Evolutionary conservation across 257 asterid genomes (phyloP).

Genomic region (Coffea canephora): DNA sequence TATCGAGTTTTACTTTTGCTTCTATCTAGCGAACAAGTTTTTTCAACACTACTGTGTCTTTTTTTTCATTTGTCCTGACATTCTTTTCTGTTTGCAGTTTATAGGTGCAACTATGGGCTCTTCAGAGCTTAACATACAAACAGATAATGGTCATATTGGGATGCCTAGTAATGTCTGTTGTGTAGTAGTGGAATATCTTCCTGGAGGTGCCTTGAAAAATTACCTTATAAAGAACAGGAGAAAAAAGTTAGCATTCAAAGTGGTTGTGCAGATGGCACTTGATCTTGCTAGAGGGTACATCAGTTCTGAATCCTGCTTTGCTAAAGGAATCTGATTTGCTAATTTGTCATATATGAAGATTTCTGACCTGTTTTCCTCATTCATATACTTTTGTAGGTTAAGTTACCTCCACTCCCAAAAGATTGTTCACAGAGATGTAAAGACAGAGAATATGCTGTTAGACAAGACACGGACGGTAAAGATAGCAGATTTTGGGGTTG

Average conservation of each 20-base stretch:
- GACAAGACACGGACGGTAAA: conserved; percentile 74
- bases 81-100: conserved; percentile 46
- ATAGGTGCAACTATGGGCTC: conserved; percentile 93
- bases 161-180: conserved; percentile 84
- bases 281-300: conserved; percentile 83
- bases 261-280: conserved; percentile 77
- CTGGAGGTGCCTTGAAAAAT: conserved; percentile 78
- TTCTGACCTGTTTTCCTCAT: not conserved
- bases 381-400: conserved; percentile 43
- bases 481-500: conserved; percentile 88
- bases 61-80: not conserved
- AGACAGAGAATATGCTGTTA: conserved; percentile 82
- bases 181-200: conserved; percentile 80
- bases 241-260: conserved; percentile 76
- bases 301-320: not conserved
- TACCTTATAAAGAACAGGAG: conserved; percentile 78
- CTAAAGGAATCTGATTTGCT: not conserved
- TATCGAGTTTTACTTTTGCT: not conserved
- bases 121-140: conserved; percentile 65
- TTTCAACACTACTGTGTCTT: not conserved
- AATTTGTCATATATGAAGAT: too few relatives aligned
- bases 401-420: conserved; percentile 82
- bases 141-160: conserved; percentile 76
- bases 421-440: conserved; percentile 84
- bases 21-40: not conserved